Percentiles rank a stretch among this genome's conserved stretches.
Evolutionary conservation across 2,329 filamentous ascomycete species (phyloP).

Genomic region (Paecilomyces variotii): DNA sequence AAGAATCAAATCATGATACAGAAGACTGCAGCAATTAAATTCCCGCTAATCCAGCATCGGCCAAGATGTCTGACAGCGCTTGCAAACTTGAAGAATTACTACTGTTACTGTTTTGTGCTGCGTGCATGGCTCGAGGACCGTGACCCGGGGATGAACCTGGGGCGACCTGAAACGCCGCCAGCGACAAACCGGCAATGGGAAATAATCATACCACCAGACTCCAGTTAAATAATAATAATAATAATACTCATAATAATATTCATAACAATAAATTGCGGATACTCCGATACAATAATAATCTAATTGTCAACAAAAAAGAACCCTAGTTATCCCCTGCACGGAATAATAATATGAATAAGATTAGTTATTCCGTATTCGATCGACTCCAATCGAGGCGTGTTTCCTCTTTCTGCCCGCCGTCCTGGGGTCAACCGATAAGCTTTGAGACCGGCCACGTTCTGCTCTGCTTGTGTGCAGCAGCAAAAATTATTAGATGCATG

Average conservation of each 20-base stretch:
- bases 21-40: no score
- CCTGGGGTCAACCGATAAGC: neutral
- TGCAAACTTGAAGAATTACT: neutral
- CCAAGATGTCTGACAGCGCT: neutral
- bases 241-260: no score
- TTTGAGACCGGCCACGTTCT: neutral
- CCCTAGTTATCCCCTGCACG: neutral
- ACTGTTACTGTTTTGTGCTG: neutral
- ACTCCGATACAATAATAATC: no score
- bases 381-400: neutral
- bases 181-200: neutral
- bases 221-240: no score
- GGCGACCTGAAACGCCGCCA: neutral
- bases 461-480: neutral
- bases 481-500: neutral
- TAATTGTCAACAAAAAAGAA: neutral
- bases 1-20: no score
- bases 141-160: neutral
- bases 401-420: neutral
- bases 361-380: neutral
- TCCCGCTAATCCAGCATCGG: no score
- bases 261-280: no score
- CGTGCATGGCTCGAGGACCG: neutral
- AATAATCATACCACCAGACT: no score
- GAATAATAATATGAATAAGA: neutral